phyloP scores from a whole-genome alignment of 2,329 filamentous ascomycete genomes.

The Coniochaeta ligniaria region DNA sequence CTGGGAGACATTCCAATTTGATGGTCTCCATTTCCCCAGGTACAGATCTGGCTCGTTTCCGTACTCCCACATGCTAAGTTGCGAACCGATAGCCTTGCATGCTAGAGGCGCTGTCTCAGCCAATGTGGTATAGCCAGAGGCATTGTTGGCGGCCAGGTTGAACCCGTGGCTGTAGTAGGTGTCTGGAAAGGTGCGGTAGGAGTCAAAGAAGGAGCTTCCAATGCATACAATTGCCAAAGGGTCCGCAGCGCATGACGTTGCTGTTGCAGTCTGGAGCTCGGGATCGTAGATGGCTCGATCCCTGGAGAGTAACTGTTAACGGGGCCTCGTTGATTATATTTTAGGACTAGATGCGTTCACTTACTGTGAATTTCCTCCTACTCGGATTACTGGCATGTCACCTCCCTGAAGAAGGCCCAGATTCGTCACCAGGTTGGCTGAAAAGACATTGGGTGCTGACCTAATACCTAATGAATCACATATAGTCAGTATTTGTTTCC shows the following conservation, averaged over 20 bases:
- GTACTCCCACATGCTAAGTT: constrained; percentile 13
- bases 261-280: constrained; percentile 11
- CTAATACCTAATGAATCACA: background rate
- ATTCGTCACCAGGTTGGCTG: background rate
- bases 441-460: background rate
- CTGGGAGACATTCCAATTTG: constrained; percentile 8
- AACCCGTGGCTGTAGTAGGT: constrained; percentile 15
- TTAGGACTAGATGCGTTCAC: background rate
- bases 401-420: background rate
- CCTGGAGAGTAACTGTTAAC: background rate
- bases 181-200: constrained; percentile 13
- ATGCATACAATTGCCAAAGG: constrained; percentile 15
- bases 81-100: constrained; percentile 13
- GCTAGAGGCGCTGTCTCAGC: constrained; percentile 13
- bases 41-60: constrained; percentile 18
- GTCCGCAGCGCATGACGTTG: constrained; percentile 12
- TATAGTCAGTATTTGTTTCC: background rate
- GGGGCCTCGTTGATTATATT: no score
- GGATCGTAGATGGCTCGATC: constrained; percentile 17
- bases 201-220: constrained; percentile 15
- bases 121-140: constrained; percentile 14
- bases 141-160: constrained; percentile 15
- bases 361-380: background rate
- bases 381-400: background rate
- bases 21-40: constrained; percentile 9